Evolutionary conservation across 345 rosid species (phyloP).

Genomic region (Orychophragmus violaceus): DNA sequence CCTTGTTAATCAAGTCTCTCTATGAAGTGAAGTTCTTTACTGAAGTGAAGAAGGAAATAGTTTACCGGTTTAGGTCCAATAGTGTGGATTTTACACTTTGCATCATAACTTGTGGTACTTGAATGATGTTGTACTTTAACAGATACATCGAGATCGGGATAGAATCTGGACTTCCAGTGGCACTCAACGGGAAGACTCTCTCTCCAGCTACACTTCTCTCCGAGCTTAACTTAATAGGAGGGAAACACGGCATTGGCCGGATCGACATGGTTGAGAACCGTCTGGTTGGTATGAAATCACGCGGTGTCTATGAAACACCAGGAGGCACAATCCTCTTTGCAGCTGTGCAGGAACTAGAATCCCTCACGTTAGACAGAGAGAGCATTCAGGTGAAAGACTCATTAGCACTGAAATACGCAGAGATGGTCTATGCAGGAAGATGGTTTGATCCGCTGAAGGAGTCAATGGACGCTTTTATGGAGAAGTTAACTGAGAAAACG

Average conservation of each 20-base stretch:
- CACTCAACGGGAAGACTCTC: slow-evolving; percentile 58
- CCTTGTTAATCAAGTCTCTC: neutral
- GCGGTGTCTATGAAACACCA: slow-evolving; percentile 94
- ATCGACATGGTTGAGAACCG: slow-evolving; percentile 92
- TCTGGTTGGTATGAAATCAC: slow-evolving; percentile 95
- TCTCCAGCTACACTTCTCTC: slow-evolving; percentile 76
- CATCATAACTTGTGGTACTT: slow-evolving; percentile 3
- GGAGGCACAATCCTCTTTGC: slow-evolving; percentile 84
- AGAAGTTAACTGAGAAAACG: slow-evolving; percentile 67
- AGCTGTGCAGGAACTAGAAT: slow-evolving; percentile 79
- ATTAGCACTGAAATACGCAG: slow-evolving; percentile 78
- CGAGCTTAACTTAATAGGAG: slow-evolving; percentile 67
- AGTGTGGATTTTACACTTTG: neutral
- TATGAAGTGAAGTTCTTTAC: neutral
- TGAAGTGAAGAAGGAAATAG: too few relatives aligned
- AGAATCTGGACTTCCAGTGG: slow-evolving; percentile 67
- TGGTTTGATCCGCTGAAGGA: slow-evolving; percentile 91
- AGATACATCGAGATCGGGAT: slow-evolving; percentile 72
- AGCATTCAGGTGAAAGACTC: slow-evolving; percentile 74
- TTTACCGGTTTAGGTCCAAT: slow-evolving; percentile 1
- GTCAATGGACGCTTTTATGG: slow-evolving; percentile 84
- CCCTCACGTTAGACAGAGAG: slow-evolving; percentile 78
- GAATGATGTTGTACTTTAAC: slow-evolving; percentile 1
- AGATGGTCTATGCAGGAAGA: slow-evolving; percentile 89
- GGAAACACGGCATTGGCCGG: slow-evolving; percentile 84